Conservation (phyloP, 202 grass and related monocot species). For the Alloteropsis angusta region DNA sequence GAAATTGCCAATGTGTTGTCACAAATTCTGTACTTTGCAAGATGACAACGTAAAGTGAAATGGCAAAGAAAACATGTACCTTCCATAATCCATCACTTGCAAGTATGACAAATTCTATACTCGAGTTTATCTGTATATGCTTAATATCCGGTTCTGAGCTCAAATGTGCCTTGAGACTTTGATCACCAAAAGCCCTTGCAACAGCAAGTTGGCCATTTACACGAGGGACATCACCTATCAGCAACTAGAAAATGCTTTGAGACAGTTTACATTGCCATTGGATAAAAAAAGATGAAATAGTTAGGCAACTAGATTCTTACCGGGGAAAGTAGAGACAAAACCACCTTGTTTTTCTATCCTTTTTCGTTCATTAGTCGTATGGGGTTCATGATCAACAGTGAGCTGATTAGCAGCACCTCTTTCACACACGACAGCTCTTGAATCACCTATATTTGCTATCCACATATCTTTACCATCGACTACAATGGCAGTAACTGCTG, state of each 20-base stretch:
- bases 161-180: constrained; percentile 85
- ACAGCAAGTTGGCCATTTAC: constrained; percentile 98
- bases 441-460: constrained; percentile 89
- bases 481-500: constrained; percentile 81
- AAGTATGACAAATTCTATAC: constrained; percentile 72
- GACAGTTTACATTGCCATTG: not conserved
- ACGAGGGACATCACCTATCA: constrained; percentile 87
- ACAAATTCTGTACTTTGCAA: not conserved
- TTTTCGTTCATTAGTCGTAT: constrained; percentile 42
- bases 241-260: constrained; percentile 28
- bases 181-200: constrained; percentile 94
- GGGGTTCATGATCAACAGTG: constrained; percentile 75
- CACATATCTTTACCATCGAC: constrained; percentile 84
- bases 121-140: constrained; percentile 51
- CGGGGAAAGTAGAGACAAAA: constrained; percentile 75
- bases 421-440: constrained; percentile 78
- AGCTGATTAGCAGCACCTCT: constrained; percentile 61
- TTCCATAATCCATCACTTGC: constrained; percentile 94
- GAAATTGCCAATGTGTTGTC: not conserved
- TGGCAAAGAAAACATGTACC: constrained; percentile 32
- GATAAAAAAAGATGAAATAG: not conserved
- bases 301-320: constrained; percentile 34
- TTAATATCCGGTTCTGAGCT: constrained; percentile 90
- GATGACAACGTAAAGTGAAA: not conserved
- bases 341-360: constrained; percentile 85